Conservation (phyloP, 2,329 filamentous ascomycete genomes). For the Ceratocystis alfenasii region DNA sequence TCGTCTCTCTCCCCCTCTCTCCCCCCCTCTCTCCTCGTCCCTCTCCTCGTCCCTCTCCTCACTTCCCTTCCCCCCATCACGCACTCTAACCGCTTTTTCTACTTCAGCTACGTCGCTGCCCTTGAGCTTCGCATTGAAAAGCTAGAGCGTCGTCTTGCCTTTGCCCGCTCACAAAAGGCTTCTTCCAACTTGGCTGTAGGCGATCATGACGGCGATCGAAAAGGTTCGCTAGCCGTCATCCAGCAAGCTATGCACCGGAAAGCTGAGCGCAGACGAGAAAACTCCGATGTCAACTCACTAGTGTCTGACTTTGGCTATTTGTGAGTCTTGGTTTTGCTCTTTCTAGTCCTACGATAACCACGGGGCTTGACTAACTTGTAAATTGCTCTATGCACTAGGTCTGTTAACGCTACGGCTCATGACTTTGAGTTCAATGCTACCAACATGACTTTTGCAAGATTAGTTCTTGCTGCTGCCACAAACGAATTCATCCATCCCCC, state of each 20-base stretch:
- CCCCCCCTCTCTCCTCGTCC: not conserved
- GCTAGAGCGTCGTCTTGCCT: slow-evolving; percentile 65
- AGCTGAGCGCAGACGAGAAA: slow-evolving; percentile 55
- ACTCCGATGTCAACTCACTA: slow-evolving; percentile 77
- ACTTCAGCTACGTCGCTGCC: slow-evolving; percentile 73
- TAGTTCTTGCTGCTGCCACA: slow-evolving; percentile 71
- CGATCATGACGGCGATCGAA: slow-evolving; percentile 39
- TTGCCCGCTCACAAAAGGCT: slow-evolving; percentile 57
- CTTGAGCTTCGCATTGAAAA: slow-evolving; percentile 86
- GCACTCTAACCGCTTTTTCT: slow-evolving; percentile 5
- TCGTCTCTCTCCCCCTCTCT: not conserved
- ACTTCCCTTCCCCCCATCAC: not conserved
- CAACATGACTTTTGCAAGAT: slow-evolving; percentile 82
- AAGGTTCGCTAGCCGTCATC: slow-evolving; percentile 51
- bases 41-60: not conserved
- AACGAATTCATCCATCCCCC: slow-evolving; percentile 59
- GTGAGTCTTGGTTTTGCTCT: slow-evolving; percentile 38
- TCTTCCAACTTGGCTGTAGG: slow-evolving; percentile 46
- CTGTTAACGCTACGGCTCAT: slow-evolving; percentile 85
- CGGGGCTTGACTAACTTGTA: not conserved
- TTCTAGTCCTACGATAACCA: not conserved
- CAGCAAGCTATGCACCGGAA: slow-evolving; percentile 53
- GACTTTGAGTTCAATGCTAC: slow-evolving; percentile 84
- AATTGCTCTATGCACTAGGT: slow-evolving; percentile 37
- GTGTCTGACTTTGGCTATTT: slow-evolving; percentile 90